Base-by-base conservation (phyloP, 805 yeast species). In the Maudiozyma serrabonitensis region DNA sequence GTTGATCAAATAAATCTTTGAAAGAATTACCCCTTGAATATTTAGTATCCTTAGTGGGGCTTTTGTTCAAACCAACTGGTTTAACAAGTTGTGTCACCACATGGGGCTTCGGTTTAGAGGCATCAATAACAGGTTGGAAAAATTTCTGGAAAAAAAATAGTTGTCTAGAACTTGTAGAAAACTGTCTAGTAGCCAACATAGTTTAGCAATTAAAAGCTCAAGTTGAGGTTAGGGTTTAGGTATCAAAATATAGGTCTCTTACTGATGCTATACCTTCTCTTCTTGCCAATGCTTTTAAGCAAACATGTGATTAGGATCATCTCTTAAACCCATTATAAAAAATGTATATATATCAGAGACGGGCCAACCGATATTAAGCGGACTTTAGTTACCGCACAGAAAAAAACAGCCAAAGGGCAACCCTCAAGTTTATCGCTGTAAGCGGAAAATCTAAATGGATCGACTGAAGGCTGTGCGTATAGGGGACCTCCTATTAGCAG, bases 1-100 rank as follows among this genome's bases (percentile, higher is more conserved):
- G 75, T 31, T 73, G 68, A 52, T 80, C 74, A 53, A 74, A 65
- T 56, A 80, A 62, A 47, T 77, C 82, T 15, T 66, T 69, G 46
- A 72, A 70, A 15, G 61, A 56, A 52, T 75, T 78, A 12, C 76
- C 78, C 18, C 61, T 59, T 32, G 71, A 76, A 38, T 55, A 53
- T 0, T 57, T 52, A 0, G 63, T 60, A 2, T 52, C 50, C 19
- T 52, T 26, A 31, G 44, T 50, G 4, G 82, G 81, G 26, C 70
- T 64, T 1, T 53, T 50, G 7, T 41, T 41, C 16, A 70, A 56
- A 1, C 84, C 84, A 28, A 79, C 65, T 7, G 84, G 82, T 50
- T 64, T 67, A n/a, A 58, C 56, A 32, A 78, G 54, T 26, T 62
- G 60, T 21, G 57, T 57, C 4, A 68, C 68, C 3, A 59, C 63